Evolutionary conservation across 306 rosid species (phyloP).

Genomic region (Benincasa hispida): DNA sequence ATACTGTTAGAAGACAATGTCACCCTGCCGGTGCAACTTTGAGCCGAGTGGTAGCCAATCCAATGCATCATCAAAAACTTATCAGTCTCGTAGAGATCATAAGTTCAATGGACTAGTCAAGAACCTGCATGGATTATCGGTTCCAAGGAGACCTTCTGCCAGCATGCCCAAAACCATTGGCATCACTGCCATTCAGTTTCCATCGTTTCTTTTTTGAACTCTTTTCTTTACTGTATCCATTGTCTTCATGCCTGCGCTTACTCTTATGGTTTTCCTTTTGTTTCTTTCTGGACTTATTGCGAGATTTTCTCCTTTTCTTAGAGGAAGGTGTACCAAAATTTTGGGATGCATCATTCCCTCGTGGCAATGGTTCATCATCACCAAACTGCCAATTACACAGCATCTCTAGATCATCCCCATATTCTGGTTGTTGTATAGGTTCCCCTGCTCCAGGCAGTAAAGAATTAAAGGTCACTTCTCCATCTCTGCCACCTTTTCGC

Average conservation of each 20-base stretch:
- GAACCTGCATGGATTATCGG: not conserved
- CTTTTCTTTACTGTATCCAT: slow-evolving; percentile 26
- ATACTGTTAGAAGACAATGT: not conserved
- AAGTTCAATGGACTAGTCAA: not conserved
- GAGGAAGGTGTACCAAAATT: slow-evolving; percentile 25
- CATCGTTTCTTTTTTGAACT: slow-evolving; percentile 22
- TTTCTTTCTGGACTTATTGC: slow-evolving; percentile 40
- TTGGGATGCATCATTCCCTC: slow-evolving; percentile 22
- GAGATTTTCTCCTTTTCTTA: slow-evolving; percentile 48
- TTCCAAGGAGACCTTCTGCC: slow-evolving; percentile 18
- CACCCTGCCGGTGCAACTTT: not conserved
- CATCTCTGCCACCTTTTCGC: slow-evolving; percentile 69
- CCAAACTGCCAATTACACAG: slow-evolving; percentile 62
- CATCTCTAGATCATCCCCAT: slow-evolving; percentile 35
- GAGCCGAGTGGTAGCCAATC: not conserved
- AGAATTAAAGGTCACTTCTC: slow-evolving; percentile 53
- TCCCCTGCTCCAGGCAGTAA: slow-evolving; percentile 96
- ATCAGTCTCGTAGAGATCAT: not conserved
- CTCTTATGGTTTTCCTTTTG: slow-evolving; percentile 20
- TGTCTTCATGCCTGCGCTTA: slow-evolving; percentile 20
- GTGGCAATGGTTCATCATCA: slow-evolving; percentile 65
- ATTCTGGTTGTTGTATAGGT: slow-evolving; percentile 30
- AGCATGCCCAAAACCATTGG: slow-evolving; percentile 13
- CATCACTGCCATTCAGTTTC: slow-evolving; percentile 16
- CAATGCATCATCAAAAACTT: not conserved